Evolutionary conservation across 163 green algal genomes (phyloP).

Genomic region (Scenedesmus sp.): DNA sequence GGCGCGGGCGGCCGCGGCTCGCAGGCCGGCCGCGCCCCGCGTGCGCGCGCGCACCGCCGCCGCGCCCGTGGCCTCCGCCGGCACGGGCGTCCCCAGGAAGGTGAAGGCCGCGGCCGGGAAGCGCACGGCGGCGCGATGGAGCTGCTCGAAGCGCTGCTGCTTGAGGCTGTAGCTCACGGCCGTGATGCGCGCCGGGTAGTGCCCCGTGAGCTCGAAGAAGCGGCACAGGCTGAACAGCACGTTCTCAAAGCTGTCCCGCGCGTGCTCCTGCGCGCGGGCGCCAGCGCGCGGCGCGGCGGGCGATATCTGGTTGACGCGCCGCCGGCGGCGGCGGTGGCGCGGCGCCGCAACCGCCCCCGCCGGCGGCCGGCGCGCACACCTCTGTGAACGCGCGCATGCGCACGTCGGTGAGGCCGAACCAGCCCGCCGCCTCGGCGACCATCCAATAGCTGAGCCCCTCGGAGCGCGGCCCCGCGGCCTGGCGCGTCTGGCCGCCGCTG

Average conservation of each 20-base stretch:
- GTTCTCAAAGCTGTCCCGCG: constrained; percentile 92
- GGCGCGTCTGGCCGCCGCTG: constrained; percentile 81
- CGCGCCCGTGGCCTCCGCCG: constrained; percentile 39
- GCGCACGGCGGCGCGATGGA: constrained; percentile 76
- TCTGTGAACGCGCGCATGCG: constrained; percentile 70
- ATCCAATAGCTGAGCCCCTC: constrained; percentile 89
- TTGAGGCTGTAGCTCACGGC: constrained; percentile 91
- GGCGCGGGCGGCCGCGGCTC: background rate
- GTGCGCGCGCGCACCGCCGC: constrained; percentile 7
- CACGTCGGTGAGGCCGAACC: constrained; percentile 76
- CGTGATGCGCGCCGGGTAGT: constrained; percentile 76
- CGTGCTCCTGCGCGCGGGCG: constrained; percentile 74
- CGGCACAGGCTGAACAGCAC: constrained; percentile 87
- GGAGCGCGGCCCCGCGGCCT: constrained; percentile 73
- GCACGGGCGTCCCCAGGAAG: constrained; percentile 78
- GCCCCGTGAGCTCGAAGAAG: constrained; percentile 66
- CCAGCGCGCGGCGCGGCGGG: background rate
- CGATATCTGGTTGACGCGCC: no score
- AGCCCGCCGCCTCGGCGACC: constrained; percentile 77
- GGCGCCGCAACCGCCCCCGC: no score
- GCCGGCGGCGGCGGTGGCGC: no score
- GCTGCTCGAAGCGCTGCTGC: constrained; percentile 65
- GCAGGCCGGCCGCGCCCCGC: background rate
- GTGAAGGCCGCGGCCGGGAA: constrained; percentile 71
- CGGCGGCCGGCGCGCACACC: no score